A percentile compares a stretch with the other conserved stretches of the same genome.
phyloP scores from a whole-genome alignment of 306 rosid genomes.

The Medicago arabica region DNA sequence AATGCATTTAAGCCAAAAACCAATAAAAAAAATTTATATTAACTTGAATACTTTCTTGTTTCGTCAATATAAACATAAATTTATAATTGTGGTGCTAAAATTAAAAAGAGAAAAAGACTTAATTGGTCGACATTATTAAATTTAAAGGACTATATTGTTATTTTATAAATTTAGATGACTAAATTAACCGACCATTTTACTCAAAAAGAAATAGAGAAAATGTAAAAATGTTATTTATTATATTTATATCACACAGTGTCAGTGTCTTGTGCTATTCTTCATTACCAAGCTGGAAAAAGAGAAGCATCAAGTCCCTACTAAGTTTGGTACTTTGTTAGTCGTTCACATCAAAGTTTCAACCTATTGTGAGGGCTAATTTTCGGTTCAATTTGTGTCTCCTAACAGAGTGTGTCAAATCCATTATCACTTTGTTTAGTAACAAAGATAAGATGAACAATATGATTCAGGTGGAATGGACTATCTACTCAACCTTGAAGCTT shows the following conservation, averaged over 20 bases:
- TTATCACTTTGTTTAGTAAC: constrained; percentile 5
- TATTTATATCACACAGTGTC: not conserved
- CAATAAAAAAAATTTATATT: too few species aligned
- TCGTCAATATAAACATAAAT: too few species aligned
- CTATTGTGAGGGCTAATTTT: not conserved
- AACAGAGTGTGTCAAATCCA: not conserved
- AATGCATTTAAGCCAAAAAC: too few species aligned
- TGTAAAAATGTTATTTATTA: not conserved
- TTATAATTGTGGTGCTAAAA: too few species aligned
- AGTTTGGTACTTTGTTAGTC: constrained; percentile 43
- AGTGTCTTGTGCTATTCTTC: constrained; percentile 22
- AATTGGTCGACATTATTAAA: too few species aligned
- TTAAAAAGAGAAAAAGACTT: too few species aligned
- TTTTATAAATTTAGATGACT: too few species aligned
- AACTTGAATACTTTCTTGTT: too few species aligned
- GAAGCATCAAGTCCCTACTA: constrained; percentile 15
- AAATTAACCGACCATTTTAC: not conserved
- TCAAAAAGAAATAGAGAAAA: not conserved
- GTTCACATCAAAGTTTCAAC: constrained; percentile 44
- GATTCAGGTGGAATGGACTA: constrained; percentile 6
- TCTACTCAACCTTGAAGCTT: constrained; percentile 13
- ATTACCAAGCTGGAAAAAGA: not conserved
- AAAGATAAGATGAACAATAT: too few species aligned
- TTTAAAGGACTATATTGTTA: too few species aligned
- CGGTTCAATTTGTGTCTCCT: constrained; percentile 26